Conservation (phyloP, 208 protist genomes). For the Angomonas deanei region DNA sequence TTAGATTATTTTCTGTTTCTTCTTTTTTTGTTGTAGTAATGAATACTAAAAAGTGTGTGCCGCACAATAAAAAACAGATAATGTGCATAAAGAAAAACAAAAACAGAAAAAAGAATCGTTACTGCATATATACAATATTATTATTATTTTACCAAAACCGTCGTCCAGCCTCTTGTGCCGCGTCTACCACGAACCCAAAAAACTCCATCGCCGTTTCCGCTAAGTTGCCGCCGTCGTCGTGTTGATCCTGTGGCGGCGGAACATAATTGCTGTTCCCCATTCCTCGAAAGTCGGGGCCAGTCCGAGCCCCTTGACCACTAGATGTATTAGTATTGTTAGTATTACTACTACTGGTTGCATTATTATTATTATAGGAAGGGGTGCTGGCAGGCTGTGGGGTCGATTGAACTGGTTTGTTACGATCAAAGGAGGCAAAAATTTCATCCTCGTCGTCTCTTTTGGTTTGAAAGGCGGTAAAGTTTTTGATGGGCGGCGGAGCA, state of each 20-base stretch:
- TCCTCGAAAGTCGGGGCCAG: slow-evolving; percentile 43
- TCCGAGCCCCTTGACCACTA: neutral
- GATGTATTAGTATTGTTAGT: neutral
- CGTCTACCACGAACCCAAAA: too few relatives aligned
- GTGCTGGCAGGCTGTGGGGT: too few relatives aligned
- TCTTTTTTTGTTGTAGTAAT: neutral
- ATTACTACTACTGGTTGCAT: neutral
- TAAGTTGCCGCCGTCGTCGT: too few relatives aligned
- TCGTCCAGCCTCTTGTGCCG: too few relatives aligned
- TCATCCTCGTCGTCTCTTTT: neutral
- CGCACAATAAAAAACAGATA: neutral
- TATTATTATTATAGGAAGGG: too few relatives aligned
- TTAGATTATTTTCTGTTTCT: neutral
- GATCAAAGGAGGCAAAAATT: neutral
- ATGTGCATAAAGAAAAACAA: slow-evolving; percentile 7
- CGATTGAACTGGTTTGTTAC: too few relatives aligned
- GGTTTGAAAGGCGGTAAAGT: neutral
- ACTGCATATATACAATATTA: too few relatives aligned
- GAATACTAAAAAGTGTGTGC: neutral
- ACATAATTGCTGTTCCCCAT: slow-evolving; percentile 32
- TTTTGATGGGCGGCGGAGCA: neutral
- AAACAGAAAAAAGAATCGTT: neutral
- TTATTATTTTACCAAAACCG: too few relatives aligned
- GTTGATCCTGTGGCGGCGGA: too few relatives aligned
- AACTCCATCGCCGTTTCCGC: too few relatives aligned